phyloP scores from a whole-genome alignment of 75 land plant genomes.

The Azolla pinnata region DNA sequence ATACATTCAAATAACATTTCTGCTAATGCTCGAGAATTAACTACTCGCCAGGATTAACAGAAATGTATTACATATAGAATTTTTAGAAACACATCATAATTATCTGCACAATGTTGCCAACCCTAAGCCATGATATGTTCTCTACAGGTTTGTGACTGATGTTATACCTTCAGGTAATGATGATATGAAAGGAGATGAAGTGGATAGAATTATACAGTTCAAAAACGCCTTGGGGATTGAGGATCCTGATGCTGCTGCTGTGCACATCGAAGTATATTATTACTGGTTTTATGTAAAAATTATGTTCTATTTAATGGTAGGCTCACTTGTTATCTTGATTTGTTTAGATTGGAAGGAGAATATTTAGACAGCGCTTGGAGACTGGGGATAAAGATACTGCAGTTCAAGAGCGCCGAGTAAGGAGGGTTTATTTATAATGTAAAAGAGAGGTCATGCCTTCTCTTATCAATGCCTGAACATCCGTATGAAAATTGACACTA shows the following conservation, averaged over 20 bases:
- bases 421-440: slow-evolving; percentile 10
- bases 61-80: too few species aligned
- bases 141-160: slow-evolving; percentile 57
- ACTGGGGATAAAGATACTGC: slow-evolving; percentile 88
- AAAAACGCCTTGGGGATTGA: slow-evolving; percentile 82
- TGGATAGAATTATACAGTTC: slow-evolving; percentile 51
- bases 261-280: slow-evolving; percentile 76
- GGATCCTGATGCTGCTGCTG: slow-evolving; percentile 91
- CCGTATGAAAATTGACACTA: too few species aligned
- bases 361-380: slow-evolving; percentile 83
- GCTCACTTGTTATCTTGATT: neutral
- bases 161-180: slow-evolving; percentile 78
- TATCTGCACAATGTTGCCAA: too few species aligned
- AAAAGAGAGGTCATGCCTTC: neutral
- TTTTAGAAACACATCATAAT: too few species aligned
- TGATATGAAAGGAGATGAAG: slow-evolving; percentile 81
- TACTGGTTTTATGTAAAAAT: too few species aligned
- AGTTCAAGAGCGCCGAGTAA: slow-evolving; percentile 68
- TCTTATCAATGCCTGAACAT: neutral
- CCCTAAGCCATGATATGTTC: slow-evolving; percentile 1
- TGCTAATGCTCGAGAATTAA: too few species aligned
- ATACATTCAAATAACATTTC: too few species aligned
- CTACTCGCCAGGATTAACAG: too few species aligned
- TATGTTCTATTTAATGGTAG: neutral
- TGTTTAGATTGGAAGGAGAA: slow-evolving; percentile 83